These are phyloP conservation scores for Dryadomyces sulphureus DNA, from an alignment of 2,329 filamentous ascomycete genomes.

Conservation along the genomic window DNA sequence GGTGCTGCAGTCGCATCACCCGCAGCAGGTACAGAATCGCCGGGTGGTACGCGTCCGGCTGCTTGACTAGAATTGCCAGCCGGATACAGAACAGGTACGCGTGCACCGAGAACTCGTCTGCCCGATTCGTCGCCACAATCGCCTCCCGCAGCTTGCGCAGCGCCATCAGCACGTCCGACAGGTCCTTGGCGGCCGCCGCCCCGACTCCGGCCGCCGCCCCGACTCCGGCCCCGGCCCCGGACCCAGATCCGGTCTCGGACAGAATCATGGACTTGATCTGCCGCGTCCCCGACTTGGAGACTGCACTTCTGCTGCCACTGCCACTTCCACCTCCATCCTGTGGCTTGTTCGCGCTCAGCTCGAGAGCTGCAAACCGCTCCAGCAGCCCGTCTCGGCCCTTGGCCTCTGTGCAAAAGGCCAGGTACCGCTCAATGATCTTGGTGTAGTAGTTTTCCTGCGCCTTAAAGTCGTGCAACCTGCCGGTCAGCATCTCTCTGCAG, in stretches of 20 bases:
- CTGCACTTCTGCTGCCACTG: neutral
- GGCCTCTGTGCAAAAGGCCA: constrained; percentile 70
- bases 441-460: constrained; percentile 76
- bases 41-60: constrained; percentile 81
- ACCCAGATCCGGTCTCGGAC: neutral
- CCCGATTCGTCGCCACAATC: constrained; percentile 62
- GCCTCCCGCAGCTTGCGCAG: constrained; percentile 88
- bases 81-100: constrained; percentile 87
- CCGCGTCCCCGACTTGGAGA: neutral
- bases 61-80: constrained; percentile 62
- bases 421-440: constrained; percentile 76
- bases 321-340: neutral
- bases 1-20: constrained; percentile 50
- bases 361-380: constrained; percentile 56
- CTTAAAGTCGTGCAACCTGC: constrained; percentile 57
- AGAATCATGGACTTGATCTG: neutral
- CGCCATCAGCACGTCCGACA: constrained; percentile 64
- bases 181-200: constrained; percentile 31
- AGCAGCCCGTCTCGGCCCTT: constrained; percentile 60
- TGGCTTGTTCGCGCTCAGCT: constrained; percentile 14
- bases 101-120: constrained; percentile 70
- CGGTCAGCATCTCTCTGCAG: neutral
- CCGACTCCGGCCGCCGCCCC: neutral
- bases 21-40: constrained; percentile 69
- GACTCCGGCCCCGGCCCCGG: neutral